Evolutionary conservation across 371 early-diverging fungal species (phyloP), one percentile per base, ranked within the genome.

Genomic region (Mortierella sp.): DNA sequence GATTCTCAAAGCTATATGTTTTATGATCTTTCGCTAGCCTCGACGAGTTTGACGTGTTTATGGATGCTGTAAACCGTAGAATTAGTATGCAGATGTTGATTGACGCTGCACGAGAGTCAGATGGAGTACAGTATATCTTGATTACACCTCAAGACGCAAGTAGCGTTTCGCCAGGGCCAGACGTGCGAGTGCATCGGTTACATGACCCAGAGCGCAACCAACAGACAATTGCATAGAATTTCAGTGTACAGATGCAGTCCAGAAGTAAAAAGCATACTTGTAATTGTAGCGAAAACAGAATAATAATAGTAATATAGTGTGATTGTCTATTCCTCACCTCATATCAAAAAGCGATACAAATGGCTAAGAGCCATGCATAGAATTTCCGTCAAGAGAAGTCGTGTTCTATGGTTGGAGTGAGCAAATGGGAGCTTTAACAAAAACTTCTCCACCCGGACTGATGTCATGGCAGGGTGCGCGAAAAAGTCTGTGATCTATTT

Each of bases 41-140:
- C 73, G 99, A 99, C 85, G 99, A 99, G 89, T 99, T 98, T 89
- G 99, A 99, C 85, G 99, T 99, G 19, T 99, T 99, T 81, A 99
- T 99, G 99, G 99, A 99, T 83, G 95, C 96, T 3, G 97, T 97
- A n/a, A 98, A 98, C 76, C 91, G 98, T 28, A 85, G 86, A n/a
- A 89, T 94, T 61, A 92, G 91, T 43, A 97, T 96, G 93, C 78
- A 86, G 54, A 90, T 96, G 91, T 89, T 98, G 89, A 92, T 97
- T 75, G 92, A 90, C 35, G 85, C 92, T 23, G 97, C 98, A 0
- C 86, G 92, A 47, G 86, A 88, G 43, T 87, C 89, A 37, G 83
- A 68, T 47, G 83, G 86, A 55, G 91, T 91, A 5, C 99, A 99
- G 86, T 98, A 95, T 83, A 95, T 98, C 61, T 85, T 99, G 54